Conservation (phyloP, 2,329 filamentous ascomycete species). For the Sporothrix humicola region DNA sequence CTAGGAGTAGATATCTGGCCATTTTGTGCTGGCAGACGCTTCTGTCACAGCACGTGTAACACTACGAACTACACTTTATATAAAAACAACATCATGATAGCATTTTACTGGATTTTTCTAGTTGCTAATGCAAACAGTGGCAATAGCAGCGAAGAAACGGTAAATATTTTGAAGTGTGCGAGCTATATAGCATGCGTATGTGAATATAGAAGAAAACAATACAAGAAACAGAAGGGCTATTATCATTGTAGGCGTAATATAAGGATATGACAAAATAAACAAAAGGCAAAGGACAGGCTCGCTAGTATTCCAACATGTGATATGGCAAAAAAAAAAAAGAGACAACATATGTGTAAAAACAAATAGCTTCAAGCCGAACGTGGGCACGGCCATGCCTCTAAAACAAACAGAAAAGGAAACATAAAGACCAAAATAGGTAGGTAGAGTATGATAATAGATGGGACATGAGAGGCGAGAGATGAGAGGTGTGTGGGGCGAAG, state of each 20-base stretch:
- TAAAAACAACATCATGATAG: constrained; percentile 13
- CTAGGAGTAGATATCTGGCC: not conserved
- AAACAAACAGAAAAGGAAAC: not conserved
- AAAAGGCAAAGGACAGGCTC: not conserved
- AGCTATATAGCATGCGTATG: not conserved
- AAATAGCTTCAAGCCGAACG: not conserved
- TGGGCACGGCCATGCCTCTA: not conserved
- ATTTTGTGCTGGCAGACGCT: not conserved
- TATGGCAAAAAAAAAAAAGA: not conserved
- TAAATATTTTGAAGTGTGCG: not conserved
- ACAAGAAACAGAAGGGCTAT: not conserved
- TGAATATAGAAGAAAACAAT: not conserved
- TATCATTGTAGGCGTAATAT: constrained; percentile 11
- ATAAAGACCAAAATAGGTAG: not conserved
- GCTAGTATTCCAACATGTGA: constrained; percentile 18
- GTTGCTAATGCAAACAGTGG: not conserved
- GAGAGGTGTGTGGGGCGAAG: not conserved
- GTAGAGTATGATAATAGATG: not conserved
- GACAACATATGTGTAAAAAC: not conserved
- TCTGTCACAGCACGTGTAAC: constrained; percentile 16
- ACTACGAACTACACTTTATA: not conserved
- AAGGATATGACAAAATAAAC: not conserved
- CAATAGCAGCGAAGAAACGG: not conserved
- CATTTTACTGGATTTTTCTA: not conserved
- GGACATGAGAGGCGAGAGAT: not conserved